Conservation (phyloP, 495 filamentous ascomycete genomes). For the Peziza echinospora region DNA sequence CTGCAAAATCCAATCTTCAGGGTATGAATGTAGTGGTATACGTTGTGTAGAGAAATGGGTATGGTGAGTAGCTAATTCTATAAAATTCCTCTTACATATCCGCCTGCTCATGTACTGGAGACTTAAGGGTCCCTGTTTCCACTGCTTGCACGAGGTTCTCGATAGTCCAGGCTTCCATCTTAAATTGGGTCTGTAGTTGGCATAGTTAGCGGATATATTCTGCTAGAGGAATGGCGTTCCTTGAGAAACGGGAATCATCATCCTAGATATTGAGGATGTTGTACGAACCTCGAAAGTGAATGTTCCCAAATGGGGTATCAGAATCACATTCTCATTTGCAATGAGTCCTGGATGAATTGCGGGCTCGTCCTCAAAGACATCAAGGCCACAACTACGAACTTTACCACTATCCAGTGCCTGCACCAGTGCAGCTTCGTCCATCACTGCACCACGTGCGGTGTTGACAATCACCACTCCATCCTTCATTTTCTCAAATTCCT, state of each 20-base stretch:
- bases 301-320: conserved; percentile 69
- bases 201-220: no score
- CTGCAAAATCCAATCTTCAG: no score
- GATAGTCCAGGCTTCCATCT: conserved; percentile 59
- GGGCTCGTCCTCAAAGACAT: conserved; percentile 67
- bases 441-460: conserved; percentile 56
- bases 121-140: conserved; percentile 40
- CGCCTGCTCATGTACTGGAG: conserved; percentile 47
- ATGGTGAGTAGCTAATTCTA: no score
- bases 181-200: conserved; percentile 35
- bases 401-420: conserved; percentile 44
- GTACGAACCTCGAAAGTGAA: conserved; percentile 30
- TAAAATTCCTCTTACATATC: conserved; percentile 1
- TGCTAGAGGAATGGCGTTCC: no score
- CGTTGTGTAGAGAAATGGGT: no score
- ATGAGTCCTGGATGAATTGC: conserved; percentile 42
- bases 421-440: conserved; percentile 59
- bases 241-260: neutral
- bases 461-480: conserved; percentile 62
- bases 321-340: conserved; percentile 44
- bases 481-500: conserved; percentile 50
- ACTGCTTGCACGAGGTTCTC: conserved; percentile 44
- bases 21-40: no score
- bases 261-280: neutral
- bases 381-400: conserved; percentile 45